Conservation (phyloP, 164 flowering plant species). For the Chimonanthus praecox region DNA sequence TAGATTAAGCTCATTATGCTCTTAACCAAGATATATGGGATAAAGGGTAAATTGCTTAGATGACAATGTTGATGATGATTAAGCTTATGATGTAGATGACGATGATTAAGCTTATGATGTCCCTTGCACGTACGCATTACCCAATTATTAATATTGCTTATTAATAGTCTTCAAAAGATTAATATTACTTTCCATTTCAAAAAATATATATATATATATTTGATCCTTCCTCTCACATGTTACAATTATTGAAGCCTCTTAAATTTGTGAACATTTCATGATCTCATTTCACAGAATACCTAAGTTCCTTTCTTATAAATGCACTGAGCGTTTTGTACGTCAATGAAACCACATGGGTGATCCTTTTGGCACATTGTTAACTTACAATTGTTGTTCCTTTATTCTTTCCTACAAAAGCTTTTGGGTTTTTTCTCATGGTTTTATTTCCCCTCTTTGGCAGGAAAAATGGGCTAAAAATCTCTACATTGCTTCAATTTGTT, state of each 20-base stretch:
- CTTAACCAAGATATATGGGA: too few relatives aligned
- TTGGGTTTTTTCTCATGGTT: neutral
- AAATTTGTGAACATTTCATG: neutral
- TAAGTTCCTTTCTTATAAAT: neutral
- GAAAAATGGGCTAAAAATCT: slow-evolving; percentile 83
- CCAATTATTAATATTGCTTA: neutral
- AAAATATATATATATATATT: too few relatives aligned
- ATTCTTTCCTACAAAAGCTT: neutral
- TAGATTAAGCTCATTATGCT: too few relatives aligned
- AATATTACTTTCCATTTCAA: too few relatives aligned
- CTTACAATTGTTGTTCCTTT: neutral
- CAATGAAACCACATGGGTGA: neutral
- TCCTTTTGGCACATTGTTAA: neutral
- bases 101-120: too few relatives aligned
- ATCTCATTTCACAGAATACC: neutral
- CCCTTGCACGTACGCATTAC: too few relatives aligned
- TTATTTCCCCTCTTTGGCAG: slow-evolving; percentile 26
- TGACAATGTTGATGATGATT: too few relatives aligned
- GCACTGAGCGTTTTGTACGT: neutral
- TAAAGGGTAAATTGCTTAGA: too few relatives aligned
- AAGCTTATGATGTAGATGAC: too few relatives aligned
- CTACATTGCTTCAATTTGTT: slow-evolving; percentile 70
- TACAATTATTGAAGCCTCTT: neutral
- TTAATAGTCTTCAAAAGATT: too few relatives aligned
- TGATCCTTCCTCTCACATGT: neutral